Base-by-base conservation (phyloP, 2,329 filamentous ascomycete genomes). In the Aaosphaeria arxii region DNA sequence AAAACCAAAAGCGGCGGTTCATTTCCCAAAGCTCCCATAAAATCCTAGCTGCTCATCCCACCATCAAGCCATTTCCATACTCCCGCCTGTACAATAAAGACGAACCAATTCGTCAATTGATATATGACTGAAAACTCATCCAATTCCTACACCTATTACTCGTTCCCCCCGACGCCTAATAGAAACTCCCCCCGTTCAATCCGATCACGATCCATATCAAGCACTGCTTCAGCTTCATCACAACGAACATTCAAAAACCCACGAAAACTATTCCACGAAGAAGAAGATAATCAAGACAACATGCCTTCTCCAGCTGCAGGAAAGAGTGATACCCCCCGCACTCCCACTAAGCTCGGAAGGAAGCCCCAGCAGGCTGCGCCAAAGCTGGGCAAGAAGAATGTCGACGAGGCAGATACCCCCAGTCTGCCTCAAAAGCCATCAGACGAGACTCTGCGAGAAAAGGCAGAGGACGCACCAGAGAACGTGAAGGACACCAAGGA, bases 261-360 rank as follows among this genome's bases (percentile, higher is more conserved):
- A 53, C 59, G 61, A 56, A 61, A 62, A 54, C 56, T 62, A 45
- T 53, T 58, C 46, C 50, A 64, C 51, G 40, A 55, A 43, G 49
- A 52, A 17, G 17, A 24, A 24, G 17, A 24, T 24, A 24, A 24
- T 24, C 17, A 24, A 24, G 41, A 51, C 38, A 70, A 56, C 45
- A 78, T 78, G 76, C 75, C 75, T 61, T 77, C 76, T 49, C 75
- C 76, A 60, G 75, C 76, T 56, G 75, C 76, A 55, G 75, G 75
- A 64, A 77, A 76, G 70, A 63, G 71, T 63, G 70, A 71, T 44
- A 63, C 67, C 53, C 76, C 75, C 57, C 75, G 74, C 67, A 78
- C 76, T 52, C 75, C 76, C 35, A 78, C 76, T 42, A 78, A 78
- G 70, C 71, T 78, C 54, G 71, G 72, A 52, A 62, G 74, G 54